Evolutionary conservation across 345 rosid genomes (phyloP).

Genomic region (Syzygium grande): DNA sequence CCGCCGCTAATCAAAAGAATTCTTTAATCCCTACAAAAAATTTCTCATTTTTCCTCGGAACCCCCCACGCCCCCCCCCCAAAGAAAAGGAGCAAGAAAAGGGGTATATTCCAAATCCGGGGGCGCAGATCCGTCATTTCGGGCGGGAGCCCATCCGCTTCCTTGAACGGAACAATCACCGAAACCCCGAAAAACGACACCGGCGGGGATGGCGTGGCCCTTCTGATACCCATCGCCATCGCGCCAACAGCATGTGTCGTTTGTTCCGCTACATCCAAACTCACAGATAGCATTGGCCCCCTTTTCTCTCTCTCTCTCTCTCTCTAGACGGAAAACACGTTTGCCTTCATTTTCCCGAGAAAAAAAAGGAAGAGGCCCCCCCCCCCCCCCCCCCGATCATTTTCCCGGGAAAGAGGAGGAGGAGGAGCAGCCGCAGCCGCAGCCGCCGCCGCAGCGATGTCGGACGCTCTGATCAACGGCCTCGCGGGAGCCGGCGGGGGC

Average conservation of each 20-base stretch:
- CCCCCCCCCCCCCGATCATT: background rate
- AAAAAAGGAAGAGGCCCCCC: background rate
- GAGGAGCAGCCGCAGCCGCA: background rate
- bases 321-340: background rate
- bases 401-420: background rate
- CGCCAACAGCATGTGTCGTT: background rate
- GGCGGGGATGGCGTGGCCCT: background rate
- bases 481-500: constrained; percentile 97
- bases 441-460: constrained; percentile 39
- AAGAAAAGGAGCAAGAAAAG: too few relatives aligned
- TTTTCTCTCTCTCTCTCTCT: background rate
- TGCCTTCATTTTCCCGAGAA: background rate
- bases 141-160: background rate
- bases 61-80: too few relatives aligned
- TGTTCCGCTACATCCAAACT: constrained; percentile 9
- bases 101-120: background rate
- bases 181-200: background rate
- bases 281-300: background rate
- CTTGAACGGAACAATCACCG: constrained; percentile 4
- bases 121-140: background rate
- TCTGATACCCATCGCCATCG: background rate
- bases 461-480: constrained; percentile 90
- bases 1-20: too few relatives aligned
- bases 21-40: too few relatives aligned
- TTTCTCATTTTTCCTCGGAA: too few relatives aligned